Evolutionary conservation across 805 yeast genomes (phyloP).

Genomic region (Sugiyamaella floridensis): DNA sequence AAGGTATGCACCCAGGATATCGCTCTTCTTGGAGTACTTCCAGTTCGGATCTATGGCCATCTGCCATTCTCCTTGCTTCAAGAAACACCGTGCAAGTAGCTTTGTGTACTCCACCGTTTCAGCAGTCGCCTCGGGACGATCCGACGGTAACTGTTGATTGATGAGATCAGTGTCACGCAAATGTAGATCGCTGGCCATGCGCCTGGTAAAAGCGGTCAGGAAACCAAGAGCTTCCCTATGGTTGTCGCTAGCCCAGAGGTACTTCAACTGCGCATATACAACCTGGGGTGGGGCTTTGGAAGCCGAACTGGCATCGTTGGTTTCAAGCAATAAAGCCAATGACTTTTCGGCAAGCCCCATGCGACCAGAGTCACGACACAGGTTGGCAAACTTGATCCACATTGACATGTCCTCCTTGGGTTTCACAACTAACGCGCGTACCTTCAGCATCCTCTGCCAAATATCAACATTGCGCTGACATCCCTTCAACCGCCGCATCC

Average conservation of each 20-base stretch:
- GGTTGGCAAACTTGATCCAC: constrained; percentile 96
- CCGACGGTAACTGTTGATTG: constrained; percentile 74
- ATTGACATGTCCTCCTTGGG: constrained; percentile 96
- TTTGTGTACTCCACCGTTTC: constrained; percentile 79
- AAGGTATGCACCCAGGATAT: constrained; percentile 83
- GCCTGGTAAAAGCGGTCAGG: constrained; percentile 80
- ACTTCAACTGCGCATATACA: constrained; percentile 92
- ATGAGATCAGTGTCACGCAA: constrained; percentile 71
- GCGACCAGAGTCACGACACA: constrained; percentile 91
- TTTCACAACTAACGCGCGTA: constrained; percentile 83
- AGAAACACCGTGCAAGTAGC: constrained; percentile 83
- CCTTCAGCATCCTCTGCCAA: constrained; percentile 96
- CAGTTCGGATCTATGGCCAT: constrained; percentile 72
- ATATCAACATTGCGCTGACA: constrained; percentile 96
- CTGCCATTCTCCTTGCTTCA: constrained; percentile 99
- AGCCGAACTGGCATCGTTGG: constrained; percentile 47
- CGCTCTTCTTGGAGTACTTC: constrained; percentile 62
- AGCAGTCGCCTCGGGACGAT: constrained; percentile 59
- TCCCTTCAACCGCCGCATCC: constrained; percentile 88
- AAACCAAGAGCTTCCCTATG: constrained; percentile 80
- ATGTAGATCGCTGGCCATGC: constrained; percentile 84
- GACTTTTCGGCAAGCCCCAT: constrained; percentile 90
- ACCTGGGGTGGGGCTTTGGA: constrained; percentile 94
- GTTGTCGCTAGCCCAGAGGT: constrained; percentile 94
- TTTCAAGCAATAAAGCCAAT: constrained; percentile 69